Base-by-base conservation (phyloP, 2,329 filamentous ascomycete species). In the Phoma sp. region DNA sequence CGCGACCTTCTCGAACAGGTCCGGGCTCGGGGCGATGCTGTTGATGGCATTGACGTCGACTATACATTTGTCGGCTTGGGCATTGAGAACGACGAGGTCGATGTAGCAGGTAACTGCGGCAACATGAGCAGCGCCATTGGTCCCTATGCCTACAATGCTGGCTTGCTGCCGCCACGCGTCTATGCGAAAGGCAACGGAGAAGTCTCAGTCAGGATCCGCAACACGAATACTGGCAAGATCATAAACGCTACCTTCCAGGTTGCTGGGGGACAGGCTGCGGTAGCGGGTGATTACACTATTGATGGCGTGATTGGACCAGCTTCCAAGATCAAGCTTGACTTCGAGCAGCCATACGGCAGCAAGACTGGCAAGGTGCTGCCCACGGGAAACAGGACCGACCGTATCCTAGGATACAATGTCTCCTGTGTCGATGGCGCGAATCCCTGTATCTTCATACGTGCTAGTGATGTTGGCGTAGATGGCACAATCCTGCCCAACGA, bases 61-160 rank as follows among this genome's bases (percentile, higher is more conserved):
- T 91, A 88, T 66, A 91, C 88, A 0, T 91, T 91, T 67, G 83
- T 88, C 1, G 85, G 87, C 35, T 77, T 91, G 6, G 88, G 88
- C 2, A 82, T 91, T 48, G 82, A 82, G 47, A 80, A 87, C 61
- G 76, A 77, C 4, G 74, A 77, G 29, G 79, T 91, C 2, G 88
- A 91, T 64, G 82, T 84, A 64, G 84, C 86, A 0, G 85, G 87
- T 23, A 91, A 90, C 63, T 91, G 88, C 67, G 89, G 89, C n/a
- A 91, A 91, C 69, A 88, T 91, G 86, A 84, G 91, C 44, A 89
- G 88, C 0, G 88, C 89, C 0, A 59, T 66, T 40, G 89, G 88
- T 0, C 88, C 89, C 0, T 87, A 84, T 65, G 85, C 85, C 2
- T 76, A 86, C 67, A 75, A 90, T 74, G 71, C 79, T 23, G 78